Conservation (phyloP, 345 rosid genomes). For the Corchorus olitorius region DNA sequence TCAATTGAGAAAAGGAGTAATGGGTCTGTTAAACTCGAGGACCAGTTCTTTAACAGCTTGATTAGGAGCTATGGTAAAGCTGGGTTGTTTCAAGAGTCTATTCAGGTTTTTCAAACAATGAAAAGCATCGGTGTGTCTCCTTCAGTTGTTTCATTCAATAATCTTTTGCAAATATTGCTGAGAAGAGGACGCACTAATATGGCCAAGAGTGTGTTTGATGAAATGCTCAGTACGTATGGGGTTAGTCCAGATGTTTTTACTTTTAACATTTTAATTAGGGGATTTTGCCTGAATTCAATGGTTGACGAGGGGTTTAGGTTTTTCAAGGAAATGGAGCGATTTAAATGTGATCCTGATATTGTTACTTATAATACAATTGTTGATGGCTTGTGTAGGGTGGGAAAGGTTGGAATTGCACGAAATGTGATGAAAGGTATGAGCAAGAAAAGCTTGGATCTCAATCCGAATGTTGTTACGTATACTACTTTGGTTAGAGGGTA, state of each 20-base stretch:
- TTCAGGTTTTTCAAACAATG: slow-evolving; percentile 64
- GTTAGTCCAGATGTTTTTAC: slow-evolving; percentile 73
- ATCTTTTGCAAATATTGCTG: slow-evolving; percentile 58
- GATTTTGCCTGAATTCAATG: slow-evolving; percentile 75
- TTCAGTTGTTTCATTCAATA: slow-evolving; percentile 68
- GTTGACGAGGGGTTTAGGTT: slow-evolving; percentile 64
- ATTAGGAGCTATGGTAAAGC: slow-evolving; percentile 71
- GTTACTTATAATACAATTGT: slow-evolving; percentile 79
- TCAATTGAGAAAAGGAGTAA: slow-evolving; percentile 63
- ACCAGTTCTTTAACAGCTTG: slow-evolving; percentile 73
- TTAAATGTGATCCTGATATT: slow-evolving; percentile 60
- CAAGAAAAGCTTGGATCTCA: slow-evolving; percentile 44
- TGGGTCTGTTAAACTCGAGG: slow-evolving; percentile 58
- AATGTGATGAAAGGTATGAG: slow-evolving; percentile 76
- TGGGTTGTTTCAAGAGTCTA: slow-evolving; percentile 68
- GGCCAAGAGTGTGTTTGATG: slow-evolving; percentile 68
- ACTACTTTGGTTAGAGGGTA: slow-evolving; percentile 84
- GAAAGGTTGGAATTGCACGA: slow-evolving; percentile 72
- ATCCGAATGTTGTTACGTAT: slow-evolving; percentile 67
- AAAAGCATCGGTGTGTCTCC: slow-evolving; percentile 70
- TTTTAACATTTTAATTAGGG: slow-evolving; percentile 68
- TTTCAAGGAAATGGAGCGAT: slow-evolving; percentile 62
- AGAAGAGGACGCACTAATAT: slow-evolving; percentile 70
- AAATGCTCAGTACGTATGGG: slow-evolving; percentile 78
- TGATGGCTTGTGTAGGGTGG: slow-evolving; percentile 79